Evolutionary conservation across 2,329 filamentous ascomycete genomes (phyloP), one percentile per base, ranked within the genome.

Genomic region (Monosporascus sp.): DNA sequence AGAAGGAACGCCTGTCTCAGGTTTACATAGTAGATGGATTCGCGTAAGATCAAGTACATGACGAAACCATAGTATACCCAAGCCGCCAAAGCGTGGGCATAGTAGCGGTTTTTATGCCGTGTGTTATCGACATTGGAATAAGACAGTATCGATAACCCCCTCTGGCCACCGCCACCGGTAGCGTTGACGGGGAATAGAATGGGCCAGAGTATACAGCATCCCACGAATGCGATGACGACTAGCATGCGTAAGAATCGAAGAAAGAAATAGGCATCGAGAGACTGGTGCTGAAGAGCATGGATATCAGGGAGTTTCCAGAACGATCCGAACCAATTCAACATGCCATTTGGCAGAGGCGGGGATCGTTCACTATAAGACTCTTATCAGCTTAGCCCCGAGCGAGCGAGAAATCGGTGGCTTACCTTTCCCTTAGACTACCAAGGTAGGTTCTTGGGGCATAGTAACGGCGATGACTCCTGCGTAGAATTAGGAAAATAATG

Each of bases 11-110:
- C 93, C 73, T 97, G 93, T 58, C 92, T 88, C 50, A 97, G 74
- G 65, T 95, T 96, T 76, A 97, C 88, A 72, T 90, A 96, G 79
- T 87, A 96, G 62, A 97, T 88, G 67, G 84, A 86, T 71, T 97
- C 93, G 54, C 93, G 83, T 52, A 91, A 88, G 58, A 97, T 84
- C 65, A 90, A 86, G 72, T 90, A 94, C 70, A 97, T 87, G 59
- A 97, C 80, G 67, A 97, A 97, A 46, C 83, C 83, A 70, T 88
- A 91, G 73, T 90, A 97, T 49, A 92, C 71, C 84, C 90, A 96
- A 1, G 86, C 85, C 51, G 91, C 76, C 50, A 90, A 81, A n/a
- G 83, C 82, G 68, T 96, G 91, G 0, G 91, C 93, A 69, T 88
- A 97, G 69, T 90, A 87, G 59, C 84, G 84, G 66, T 83, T 84